Conservation (phyloP, 2,329 filamentous ascomycete species). For the Xylariaceae sp. region DNA sequence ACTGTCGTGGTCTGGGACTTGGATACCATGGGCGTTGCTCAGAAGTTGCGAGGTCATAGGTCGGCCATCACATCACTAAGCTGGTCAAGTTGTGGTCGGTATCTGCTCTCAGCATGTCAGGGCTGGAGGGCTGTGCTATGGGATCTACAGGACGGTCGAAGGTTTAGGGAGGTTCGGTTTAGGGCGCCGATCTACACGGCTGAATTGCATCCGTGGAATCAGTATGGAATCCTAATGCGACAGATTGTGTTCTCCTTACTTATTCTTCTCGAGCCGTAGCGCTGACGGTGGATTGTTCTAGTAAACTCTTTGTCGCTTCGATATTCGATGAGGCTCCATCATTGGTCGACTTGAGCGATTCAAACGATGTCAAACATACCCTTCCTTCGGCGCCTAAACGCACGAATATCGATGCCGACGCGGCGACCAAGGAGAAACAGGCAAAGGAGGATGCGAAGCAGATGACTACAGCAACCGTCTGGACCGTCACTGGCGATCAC, state of each 20-base stretch:
- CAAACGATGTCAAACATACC: constrained; percentile 66
- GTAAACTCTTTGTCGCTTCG: constrained; percentile 80
- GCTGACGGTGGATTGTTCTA: constrained; percentile 33
- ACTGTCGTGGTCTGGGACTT: constrained; percentile 95
- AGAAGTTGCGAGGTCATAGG: constrained; percentile 89
- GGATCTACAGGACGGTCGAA: constrained; percentile 69
- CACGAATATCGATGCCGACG: constrained; percentile 62
- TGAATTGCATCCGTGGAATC: constrained; percentile 85
- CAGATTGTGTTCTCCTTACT: background rate
- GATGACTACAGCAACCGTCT: constrained; percentile 87
- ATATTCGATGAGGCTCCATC: constrained; percentile 91
- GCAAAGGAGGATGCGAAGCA: constrained; percentile 89
- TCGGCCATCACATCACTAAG: constrained; percentile 90
- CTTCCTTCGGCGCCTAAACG: constrained; percentile 80
- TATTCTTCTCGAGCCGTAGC: background rate
- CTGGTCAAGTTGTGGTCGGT: constrained; percentile 89
- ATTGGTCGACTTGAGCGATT: constrained; percentile 71
- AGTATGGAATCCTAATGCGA: constrained; percentile 48
- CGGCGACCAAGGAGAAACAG: constrained; percentile 71
- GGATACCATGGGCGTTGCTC: constrained; percentile 93
- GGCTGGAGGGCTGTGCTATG: constrained; percentile 96
- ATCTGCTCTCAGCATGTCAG: constrained; percentile 86
- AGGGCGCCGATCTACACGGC: constrained; percentile 93
- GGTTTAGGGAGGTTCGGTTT: constrained; percentile 81
- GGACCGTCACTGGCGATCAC: constrained; percentile 78